phyloP scores from a whole-genome alignment of 2,329 filamentous ascomycete species.

The Xylariomycetidae sp. region DNA sequence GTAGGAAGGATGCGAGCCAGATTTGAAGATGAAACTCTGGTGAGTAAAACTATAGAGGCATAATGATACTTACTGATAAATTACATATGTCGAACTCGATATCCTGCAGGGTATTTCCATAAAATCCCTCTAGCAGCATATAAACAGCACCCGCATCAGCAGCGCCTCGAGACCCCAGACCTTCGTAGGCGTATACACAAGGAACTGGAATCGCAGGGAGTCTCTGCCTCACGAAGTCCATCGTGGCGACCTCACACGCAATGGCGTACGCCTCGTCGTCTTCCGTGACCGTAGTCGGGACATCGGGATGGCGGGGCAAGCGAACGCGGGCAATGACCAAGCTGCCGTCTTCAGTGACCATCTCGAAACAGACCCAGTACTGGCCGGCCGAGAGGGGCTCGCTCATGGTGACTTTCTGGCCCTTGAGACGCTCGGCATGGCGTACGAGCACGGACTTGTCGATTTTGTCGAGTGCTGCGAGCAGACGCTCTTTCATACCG shows the following conservation, averaged over 20 bases:
- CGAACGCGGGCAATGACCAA: conserved; percentile 8
- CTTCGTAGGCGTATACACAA: conserved; percentile 7
- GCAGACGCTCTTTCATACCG: conserved; percentile 10
- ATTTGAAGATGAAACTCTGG: conserved; percentile 3
- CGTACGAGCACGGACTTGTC: conserved; percentile 13
- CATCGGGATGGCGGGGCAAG: conserved; percentile 6
- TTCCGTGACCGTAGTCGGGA: conserved; percentile 5
- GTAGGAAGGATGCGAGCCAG: not conserved
- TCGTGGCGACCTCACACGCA: conserved; percentile 9
- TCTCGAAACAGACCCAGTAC: conserved; percentile 11
- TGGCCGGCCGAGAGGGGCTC: conserved; percentile 25
- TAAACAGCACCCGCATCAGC: conserved; percentile 4
- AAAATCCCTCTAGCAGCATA: conserved; percentile 10
- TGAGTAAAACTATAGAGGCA: not conserved
- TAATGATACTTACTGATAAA: conserved; percentile 7
- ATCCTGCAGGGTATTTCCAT: conserved; percentile 10
- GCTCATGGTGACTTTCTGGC: conserved; percentile 22
- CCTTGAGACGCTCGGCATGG: conserved; percentile 17
- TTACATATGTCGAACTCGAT: conserved; percentile 6
- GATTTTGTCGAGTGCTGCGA: conserved; percentile 4
- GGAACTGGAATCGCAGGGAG: conserved; percentile 5
- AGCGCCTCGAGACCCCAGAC: conserved; percentile 2
- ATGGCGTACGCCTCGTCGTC: conserved; percentile 7
- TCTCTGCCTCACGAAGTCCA: conserved; percentile 6
- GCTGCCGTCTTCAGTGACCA: conserved; percentile 8